Evolutionary conservation across 495 filamentous ascomycete genomes (phyloP), one percentile per base, ranked within the genome.

Genomic region (Tirmania nivea): DNA sequence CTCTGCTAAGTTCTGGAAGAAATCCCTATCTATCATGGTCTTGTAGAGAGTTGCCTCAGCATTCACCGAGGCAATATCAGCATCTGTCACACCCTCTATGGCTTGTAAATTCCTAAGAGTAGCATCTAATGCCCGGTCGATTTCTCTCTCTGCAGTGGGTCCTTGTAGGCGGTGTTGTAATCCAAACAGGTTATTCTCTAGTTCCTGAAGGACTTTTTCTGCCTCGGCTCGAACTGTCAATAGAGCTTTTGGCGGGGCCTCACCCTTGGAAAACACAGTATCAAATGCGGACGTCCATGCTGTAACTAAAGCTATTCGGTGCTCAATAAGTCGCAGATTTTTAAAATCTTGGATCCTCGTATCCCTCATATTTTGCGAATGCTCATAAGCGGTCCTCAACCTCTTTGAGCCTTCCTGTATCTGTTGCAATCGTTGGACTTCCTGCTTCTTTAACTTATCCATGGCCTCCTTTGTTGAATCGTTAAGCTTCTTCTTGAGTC

Each of bases 211-310:
- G 31, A 94, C 84, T 2, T 88, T 92, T 54, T 84, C 77, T 8
- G 90, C 89, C 7, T 83, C 83, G 63, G 85, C 88, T 36, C 88
- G 78, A 72, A 95, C 86, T 6, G 82, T 78, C 17, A 72, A 63
- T 31, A 96, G 67, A 49, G 76, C 80, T 3, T 69, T 65, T 8
- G 74, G 72, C 64, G 88, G 79, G 1, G 75, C 69, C 12, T 79
- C 74, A 50, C 83, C 80, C 10, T 68, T 70, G 17, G 81, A 86
- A 60, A 80, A 86, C 6, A 89, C 80, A 17, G 73, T 70, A 54
- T 96, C 92, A 60, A 99, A 96, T 20, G 85, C 87, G 10, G 82
- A 84, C 60, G 94, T 81, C 90, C 90, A 99, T 0, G 83, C 77
- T 6, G 81, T 87, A 31, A 99, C 71, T 54, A 92, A 73, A 3